Conservation (phyloP, 1,139 yeast genomes). For the Groenewaldozyma sp. region DNA sequence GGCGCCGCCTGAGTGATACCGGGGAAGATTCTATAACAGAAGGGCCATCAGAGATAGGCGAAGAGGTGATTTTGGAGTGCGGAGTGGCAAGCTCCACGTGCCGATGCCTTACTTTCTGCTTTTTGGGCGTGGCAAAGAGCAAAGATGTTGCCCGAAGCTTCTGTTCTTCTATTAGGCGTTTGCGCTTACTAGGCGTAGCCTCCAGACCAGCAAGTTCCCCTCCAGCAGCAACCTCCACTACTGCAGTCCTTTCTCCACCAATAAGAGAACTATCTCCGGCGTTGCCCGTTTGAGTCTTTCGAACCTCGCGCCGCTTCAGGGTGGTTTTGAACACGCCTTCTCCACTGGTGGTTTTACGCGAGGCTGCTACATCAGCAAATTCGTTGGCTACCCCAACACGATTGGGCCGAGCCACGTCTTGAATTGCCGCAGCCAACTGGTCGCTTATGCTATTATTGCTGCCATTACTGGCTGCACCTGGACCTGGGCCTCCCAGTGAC, state of each 20-base stretch:
- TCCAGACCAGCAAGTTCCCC: background rate
- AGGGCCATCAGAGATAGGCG: background rate
- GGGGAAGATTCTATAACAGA: background rate
- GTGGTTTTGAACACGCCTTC: background rate
- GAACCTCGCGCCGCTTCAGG: conserved; percentile 1
- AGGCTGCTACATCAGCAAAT: background rate
- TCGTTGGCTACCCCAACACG: conserved; percentile 13
- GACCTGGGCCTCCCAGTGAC: too few relatives aligned
- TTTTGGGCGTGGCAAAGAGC: background rate
- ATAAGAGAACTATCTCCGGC: too few relatives aligned
- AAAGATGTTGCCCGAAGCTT: background rate
- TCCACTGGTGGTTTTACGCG: background rate
- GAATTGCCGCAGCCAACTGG: conserved; percentile 19
- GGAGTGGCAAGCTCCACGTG: too few relatives aligned
- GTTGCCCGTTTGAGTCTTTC: too few relatives aligned
- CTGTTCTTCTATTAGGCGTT: background rate
- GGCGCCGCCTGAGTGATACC: background rate
- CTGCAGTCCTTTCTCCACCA: too few relatives aligned
- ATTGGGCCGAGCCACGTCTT: conserved; percentile 19
- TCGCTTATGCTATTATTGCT: conserved; percentile 12
- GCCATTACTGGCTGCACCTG: too few relatives aligned
- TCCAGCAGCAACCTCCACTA: background rate
- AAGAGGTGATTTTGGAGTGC: background rate
- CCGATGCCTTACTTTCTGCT: too few relatives aligned
- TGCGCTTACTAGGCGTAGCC: conserved; percentile 6